phyloP scores from a whole-genome alignment of 2,329 filamentous ascomycete species.

The Colletotrichum abscissum region DNA sequence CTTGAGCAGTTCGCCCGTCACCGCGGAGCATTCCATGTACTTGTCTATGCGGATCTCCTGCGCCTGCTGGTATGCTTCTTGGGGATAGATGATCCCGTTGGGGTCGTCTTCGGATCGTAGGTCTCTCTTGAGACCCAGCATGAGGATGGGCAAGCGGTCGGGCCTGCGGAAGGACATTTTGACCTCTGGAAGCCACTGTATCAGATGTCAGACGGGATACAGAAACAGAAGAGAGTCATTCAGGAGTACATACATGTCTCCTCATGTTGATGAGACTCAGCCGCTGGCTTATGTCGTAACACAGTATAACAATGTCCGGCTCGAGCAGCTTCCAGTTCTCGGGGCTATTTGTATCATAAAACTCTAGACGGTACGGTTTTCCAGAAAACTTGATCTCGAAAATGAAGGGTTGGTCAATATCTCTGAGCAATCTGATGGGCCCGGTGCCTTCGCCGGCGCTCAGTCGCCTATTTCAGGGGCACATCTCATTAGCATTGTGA shows the following conservation, averaged over 20 bases:
- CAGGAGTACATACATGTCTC: conserved; percentile 57
- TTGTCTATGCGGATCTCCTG: conserved; percentile 70
- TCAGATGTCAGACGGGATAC: conserved; percentile 13
- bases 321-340: conserved; percentile 68
- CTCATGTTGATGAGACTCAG: conserved; percentile 69
- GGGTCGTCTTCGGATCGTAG: conserved; percentile 67
- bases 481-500: conserved; percentile 10
- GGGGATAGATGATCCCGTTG: conserved; percentile 70
- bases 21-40: conserved; percentile 73
- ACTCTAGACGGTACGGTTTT: conserved; percentile 64
- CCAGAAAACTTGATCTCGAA: conserved; percentile 61
- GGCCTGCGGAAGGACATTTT: conserved; percentile 58
- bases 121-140: conserved; percentile 72
- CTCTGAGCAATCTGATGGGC: conserved; percentile 62
- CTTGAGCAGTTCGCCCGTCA: conserved; percentile 68
- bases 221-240: neutral
- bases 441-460: conserved; percentile 56
- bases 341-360: conserved; percentile 69
- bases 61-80: conserved; percentile 67
- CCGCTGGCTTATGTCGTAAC: conserved; percentile 71
- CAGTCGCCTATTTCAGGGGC: conserved; percentile 57
- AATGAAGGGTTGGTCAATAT: conserved; percentile 70
- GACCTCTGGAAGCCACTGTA: conserved; percentile 68
- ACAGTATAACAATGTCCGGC: conserved; percentile 69
- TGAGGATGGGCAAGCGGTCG: conserved; percentile 63